Evolutionary conservation across 768 basidiomycete species (phyloP).

Genomic region (Phanerochaete sordida): DNA sequence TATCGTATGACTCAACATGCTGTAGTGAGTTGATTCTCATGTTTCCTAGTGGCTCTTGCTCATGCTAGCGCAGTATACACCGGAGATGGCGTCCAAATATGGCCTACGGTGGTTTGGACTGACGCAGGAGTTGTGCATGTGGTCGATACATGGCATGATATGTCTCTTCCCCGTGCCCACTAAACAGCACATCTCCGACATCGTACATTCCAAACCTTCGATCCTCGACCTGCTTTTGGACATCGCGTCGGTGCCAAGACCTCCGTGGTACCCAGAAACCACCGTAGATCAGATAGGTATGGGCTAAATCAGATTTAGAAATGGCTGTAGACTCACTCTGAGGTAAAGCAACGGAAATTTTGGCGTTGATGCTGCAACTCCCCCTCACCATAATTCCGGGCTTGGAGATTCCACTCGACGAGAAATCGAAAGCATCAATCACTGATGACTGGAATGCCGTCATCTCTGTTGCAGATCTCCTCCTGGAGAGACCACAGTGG

Average conservation of each 20-base stretch:
- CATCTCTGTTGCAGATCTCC: background rate
- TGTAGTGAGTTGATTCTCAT: background rate
- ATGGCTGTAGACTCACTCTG: slow-evolving; percentile 17
- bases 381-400: slow-evolving; percentile 11
- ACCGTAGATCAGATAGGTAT: slow-evolving; percentile 8
- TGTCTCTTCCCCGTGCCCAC: slow-evolving; percentile 9
- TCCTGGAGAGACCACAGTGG: background rate
- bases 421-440: background rate
- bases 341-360: slow-evolving; percentile 21
- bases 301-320: background rate
- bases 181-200: slow-evolving; percentile 13
- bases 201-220: slow-evolving; percentile 18
- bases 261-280: slow-evolving; percentile 27
- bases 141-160: slow-evolving; percentile 14
- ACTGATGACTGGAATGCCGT: background rate
- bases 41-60: too few relatives aligned
- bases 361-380: slow-evolving; percentile 23
- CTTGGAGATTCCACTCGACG: background rate
- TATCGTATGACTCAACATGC: background rate
- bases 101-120: slow-evolving; percentile 24
- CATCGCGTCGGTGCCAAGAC: slow-evolving; percentile 22
- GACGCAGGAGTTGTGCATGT: slow-evolving; percentile 15
- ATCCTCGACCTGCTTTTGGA: slow-evolving; percentile 23
- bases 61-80: too few relatives aligned
- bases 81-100: background rate